Percentiles rank a stretch among this genome's conserved stretches.
Conservation (phyloP, 75 land plant genomes). For the Pseudotsuga menziesii region DNA sequence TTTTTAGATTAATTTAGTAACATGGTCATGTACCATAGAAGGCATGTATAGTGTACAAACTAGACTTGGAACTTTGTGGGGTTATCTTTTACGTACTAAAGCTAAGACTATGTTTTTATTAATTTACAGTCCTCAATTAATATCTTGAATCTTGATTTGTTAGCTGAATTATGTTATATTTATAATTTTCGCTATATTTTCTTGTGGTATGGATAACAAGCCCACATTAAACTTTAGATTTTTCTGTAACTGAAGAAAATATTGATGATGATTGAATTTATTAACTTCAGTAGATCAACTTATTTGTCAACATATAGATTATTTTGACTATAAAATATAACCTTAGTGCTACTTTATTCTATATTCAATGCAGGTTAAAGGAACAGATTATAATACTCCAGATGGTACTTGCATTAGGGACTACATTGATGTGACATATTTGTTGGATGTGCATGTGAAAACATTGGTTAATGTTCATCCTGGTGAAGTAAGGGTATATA, state of each 20-base stretch:
- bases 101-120: not conserved
- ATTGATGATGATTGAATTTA: not conserved
- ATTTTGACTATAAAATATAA: not conserved
- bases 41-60: not conserved
- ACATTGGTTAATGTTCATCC: slow-evolving; percentile 63
- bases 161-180: not conserved
- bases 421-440: slow-evolving; percentile 89
- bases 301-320: slow-evolving; percentile 1
- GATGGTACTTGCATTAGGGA: slow-evolving; percentile 95
- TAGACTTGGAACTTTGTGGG: not conserved
- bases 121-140: not conserved
- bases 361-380: slow-evolving; percentile 52
- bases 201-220: not conserved
- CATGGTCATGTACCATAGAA: not conserved
- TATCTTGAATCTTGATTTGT: not conserved
- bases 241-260: not conserved
- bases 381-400: slow-evolving; percentile 72
- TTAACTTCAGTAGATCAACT: not conserved
- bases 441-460: slow-evolving; percentile 94
- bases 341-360: not conserved
- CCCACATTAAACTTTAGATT: not conserved
- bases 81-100: not conserved
- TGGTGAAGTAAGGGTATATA: slow-evolving; percentile 69
- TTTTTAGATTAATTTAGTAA: not conserved
- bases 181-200: not conserved